Conservation (phyloP, 768 basidiomycete species). For the Arthromyces matolae region DNA sequence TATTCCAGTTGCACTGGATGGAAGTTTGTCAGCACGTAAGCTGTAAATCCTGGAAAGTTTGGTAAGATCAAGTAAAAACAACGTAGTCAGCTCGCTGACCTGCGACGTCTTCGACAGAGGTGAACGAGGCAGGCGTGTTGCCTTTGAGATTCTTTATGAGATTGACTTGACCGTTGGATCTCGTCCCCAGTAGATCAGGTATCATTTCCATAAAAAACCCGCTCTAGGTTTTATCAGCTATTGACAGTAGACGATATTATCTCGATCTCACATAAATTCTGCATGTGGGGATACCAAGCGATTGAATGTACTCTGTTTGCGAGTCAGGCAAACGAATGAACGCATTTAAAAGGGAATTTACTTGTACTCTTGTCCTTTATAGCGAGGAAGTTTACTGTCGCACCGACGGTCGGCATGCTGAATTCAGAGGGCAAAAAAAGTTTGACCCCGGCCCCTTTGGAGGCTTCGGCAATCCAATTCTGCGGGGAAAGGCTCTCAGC, state of each 20-base stretch:
- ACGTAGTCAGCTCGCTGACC: neutral
- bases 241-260: neutral
- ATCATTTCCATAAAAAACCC: slow-evolving; percentile 9
- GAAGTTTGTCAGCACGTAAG: slow-evolving; percentile 19
- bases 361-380: slow-evolving; percentile 12
- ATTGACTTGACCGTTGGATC: slow-evolving; percentile 9
- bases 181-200: slow-evolving; percentile 7
- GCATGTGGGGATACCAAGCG: slow-evolving; percentile 10
- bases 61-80: neutral
- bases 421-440: slow-evolving; percentile 15
- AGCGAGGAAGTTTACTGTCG: neutral
- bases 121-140: slow-evolving; percentile 7
- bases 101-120: slow-evolving; percentile 7
- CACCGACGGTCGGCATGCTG: slow-evolving; percentile 7
- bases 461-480: slow-evolving; percentile 9
- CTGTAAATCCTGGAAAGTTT: slow-evolving; percentile 6
- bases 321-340: too few species aligned
- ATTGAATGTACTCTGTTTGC: slow-evolving; percentile 15
- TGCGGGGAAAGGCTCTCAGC: slow-evolving; percentile 5
- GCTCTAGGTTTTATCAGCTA: neutral
- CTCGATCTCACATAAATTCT: slow-evolving; percentile 6
- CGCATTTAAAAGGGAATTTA: too few species aligned
- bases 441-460: slow-evolving; percentile 14
- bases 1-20: slow-evolving; percentile 24
- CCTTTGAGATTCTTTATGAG: slow-evolving; percentile 2